Evolutionary conservation across 352 stramenopile species (phyloP), one percentile per base, ranked within the genome.

Genomic region (Pythium folliculosum): DNA sequence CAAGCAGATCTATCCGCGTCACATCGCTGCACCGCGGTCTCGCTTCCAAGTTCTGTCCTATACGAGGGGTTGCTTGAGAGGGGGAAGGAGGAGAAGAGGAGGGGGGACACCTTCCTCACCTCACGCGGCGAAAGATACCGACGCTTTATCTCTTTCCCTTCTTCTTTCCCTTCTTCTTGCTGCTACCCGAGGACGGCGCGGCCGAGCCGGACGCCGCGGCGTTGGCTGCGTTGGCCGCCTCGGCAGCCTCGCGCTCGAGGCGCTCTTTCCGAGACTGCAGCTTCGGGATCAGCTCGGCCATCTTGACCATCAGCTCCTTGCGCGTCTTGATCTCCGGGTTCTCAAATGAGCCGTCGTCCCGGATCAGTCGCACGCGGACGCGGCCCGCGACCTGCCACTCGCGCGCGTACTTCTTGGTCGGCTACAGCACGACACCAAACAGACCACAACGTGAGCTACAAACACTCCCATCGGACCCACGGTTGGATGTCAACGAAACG

Each of bases 151-250:
- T 90, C 64, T 84, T 81, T 47, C 85, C 84, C 78, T 95, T 95
- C 68, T 84, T 84, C 76, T 95, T 94, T 10, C 60, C 77, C 78
- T 95, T 95, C 79, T 95, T 95, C 77, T 94, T 93, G 69, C 70
- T 86, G 53, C 71, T 84, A 1, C 67, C 66, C 17, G 80, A 71
- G 13, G 75, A 70, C 13, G 49, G 60, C 1, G 72, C 54, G 14
- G 70, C 77, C 2, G 75, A 76, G 16, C 71, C 72, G 8, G 35
- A 48, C 4, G 77, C 67, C 0, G 70, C 57, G 21, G 65, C 65
- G 16, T 25, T 63, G 13, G 66, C 54, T 12, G 66, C 54, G 14
- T 43, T 52, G 25, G 82, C 77, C 32, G 80, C 84, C 50, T 89
- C 82, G 38, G 81, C 82, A 0, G 81, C 82, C 60, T 93, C 85